Conservation (phyloP, 1,284 basidiomycete genomes). For the Fomitiporia mediterranea region DNA sequence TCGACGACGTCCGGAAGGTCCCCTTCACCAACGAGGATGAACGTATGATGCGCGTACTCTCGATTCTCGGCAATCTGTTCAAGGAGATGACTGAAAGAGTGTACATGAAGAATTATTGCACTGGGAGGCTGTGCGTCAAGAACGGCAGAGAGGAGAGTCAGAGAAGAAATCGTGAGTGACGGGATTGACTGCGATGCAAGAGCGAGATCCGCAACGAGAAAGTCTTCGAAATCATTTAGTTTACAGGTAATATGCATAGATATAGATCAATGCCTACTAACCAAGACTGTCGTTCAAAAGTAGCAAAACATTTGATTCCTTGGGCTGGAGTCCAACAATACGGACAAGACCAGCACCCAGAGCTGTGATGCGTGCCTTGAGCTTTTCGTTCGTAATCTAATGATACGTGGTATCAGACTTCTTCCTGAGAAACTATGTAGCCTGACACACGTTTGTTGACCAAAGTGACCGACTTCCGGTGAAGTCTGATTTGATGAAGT, state of each 20-base stretch:
- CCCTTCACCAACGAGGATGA: conserved; percentile 64
- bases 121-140: conserved; percentile 61
- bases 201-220: conserved; percentile 70
- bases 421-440: not conserved
- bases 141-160: conserved; percentile 52
- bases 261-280: conserved; percentile 28
- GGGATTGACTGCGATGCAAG: conserved; percentile 65
- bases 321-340: conserved; percentile 50
- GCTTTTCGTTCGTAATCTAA: conserved; percentile 63
- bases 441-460: conserved; percentile 57
- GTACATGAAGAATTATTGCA: conserved; percentile 62
- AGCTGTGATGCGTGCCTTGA: conserved; percentile 61
- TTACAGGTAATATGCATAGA: not conserved
- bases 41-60: conserved; percentile 45
- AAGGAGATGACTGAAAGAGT: conserved; percentile 57
- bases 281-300: conserved; percentile 73
- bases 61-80: conserved; percentile 61
- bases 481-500: conserved; percentile 61
- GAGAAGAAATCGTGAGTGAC: conserved; percentile 62
- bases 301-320: conserved; percentile 64
- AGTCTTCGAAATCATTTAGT: conserved; percentile 46
- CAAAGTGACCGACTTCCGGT: conserved; percentile 68
- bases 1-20: conserved; percentile 35
- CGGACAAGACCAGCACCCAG: conserved; percentile 64
- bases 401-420: not conserved